Evolutionary conservation across 805 yeast genomes (phyloP).

Genomic region (Saturnispora ahearnii): DNA sequence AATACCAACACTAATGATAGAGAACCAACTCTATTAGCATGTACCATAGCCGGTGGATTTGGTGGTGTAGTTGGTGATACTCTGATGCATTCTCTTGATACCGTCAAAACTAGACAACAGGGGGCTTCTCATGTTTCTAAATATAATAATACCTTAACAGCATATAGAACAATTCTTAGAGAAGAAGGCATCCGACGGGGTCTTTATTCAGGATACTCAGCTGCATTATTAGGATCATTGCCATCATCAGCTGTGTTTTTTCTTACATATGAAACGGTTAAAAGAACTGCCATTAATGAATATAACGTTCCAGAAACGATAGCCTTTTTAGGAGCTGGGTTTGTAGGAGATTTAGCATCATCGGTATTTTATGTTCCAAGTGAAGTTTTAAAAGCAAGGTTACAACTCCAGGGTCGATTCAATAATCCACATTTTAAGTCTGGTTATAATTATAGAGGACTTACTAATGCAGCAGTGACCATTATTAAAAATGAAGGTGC

Average conservation of each 20-base stretch:
- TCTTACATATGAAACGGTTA: constrained; percentile 78
- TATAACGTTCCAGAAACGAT: constrained; percentile 65
- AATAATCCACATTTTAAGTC: constrained; percentile 72
- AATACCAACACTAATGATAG: not conserved
- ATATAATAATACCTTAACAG: constrained; percentile 66
- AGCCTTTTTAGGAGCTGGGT: constrained; percentile 76
- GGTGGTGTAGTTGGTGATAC: constrained; percentile 94
- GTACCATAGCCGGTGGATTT: constrained; percentile 84
- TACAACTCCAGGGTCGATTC: constrained; percentile 84
- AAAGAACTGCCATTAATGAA: constrained; percentile 58
- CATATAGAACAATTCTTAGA: constrained; percentile 62
- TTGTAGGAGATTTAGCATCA: constrained; percentile 87
- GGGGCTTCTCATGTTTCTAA: constrained; percentile 68
- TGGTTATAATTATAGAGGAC: constrained; percentile 81
- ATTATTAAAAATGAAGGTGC: constrained; percentile 65
- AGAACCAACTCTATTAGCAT: constrained; percentile 40
- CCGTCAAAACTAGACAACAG: constrained; percentile 95
- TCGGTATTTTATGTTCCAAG: constrained; percentile 89
- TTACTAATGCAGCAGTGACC: constrained; percentile 58
- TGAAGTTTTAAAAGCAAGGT: constrained; percentile 86
- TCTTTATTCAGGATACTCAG: constrained; percentile 83
- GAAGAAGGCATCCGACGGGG: constrained; percentile 86
- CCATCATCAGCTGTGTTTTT: constrained; percentile 95
- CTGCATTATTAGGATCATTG: constrained; percentile 86
- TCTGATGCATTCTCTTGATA: constrained; percentile 90